Conservation (phyloP, 2,329 filamentous ascomycete species). For the Thermomyces lanuginosus region DNA sequence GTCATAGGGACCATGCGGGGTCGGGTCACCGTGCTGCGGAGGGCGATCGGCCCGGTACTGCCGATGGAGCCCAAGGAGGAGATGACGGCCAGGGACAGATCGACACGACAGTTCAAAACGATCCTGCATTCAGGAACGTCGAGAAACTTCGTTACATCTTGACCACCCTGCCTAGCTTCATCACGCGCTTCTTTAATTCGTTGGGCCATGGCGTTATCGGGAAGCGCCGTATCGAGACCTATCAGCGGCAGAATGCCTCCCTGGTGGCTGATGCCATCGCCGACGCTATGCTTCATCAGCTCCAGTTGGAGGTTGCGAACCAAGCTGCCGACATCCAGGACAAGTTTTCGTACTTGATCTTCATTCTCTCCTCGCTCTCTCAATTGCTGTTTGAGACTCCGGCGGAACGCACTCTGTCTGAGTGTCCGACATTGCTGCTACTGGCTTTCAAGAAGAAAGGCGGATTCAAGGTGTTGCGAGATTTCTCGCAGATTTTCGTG, state of each 20-base stretch:
- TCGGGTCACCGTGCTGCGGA: too few relatives aligned
- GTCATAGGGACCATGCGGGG: too few relatives aligned
- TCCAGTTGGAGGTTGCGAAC: conserved; percentile 37
- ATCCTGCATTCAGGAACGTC: conserved; percentile 53
- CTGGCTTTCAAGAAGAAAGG: conserved; percentile 70
- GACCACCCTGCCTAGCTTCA: conserved; percentile 58
- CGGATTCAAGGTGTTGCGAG: conserved; percentile 58
- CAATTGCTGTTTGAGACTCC: conserved; percentile 58
- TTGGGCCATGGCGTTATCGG: conserved; percentile 67
- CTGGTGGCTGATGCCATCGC: conserved; percentile 54
- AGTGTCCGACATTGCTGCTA: conserved; percentile 54
- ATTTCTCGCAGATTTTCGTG: conserved; percentile 54
- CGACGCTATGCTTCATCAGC: conserved; percentile 50
- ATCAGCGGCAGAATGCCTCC: conserved; percentile 44
- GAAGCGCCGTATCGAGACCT: conserved; percentile 53
- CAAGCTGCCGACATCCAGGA: conserved; percentile 41
- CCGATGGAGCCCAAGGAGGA: conserved; percentile 3
- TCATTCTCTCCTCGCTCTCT: conserved; percentile 60
- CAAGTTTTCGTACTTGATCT: conserved; percentile 61
- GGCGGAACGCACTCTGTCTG: conserved; percentile 34
- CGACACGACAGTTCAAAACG: too few relatives aligned
- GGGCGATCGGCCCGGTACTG: too few relatives aligned
- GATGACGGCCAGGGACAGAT: conserved; percentile 13
- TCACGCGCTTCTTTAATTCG: conserved; percentile 73
- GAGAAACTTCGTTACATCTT: conserved; percentile 61